A percentile compares a stretch with the other conserved stretches of the same genome.
Evolutionary conservation across 345 rosid genomes (phyloP).

Genomic region (Eucalyptus polyanthemos): DNA sequence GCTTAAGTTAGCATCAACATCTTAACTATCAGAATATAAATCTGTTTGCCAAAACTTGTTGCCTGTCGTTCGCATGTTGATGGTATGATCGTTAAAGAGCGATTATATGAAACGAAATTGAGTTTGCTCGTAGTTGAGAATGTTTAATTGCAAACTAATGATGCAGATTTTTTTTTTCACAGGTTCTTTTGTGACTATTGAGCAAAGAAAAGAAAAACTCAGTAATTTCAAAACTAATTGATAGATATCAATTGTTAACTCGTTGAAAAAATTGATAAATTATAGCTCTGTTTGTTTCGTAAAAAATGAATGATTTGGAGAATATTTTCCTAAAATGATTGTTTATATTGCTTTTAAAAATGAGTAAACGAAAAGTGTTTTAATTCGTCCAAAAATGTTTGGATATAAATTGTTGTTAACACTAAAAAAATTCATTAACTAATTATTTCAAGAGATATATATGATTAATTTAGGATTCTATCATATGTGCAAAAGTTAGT

Average conservation of each 20-base stretch:
- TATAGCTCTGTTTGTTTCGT: no score
- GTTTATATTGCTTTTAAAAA: no score
- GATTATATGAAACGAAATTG: background rate
- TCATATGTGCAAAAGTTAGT: no score
- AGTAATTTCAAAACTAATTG: background rate
- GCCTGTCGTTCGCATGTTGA: background rate
- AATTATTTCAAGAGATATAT: no score
- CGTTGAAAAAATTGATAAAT: background rate
- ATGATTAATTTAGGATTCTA: no score
- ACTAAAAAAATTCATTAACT: no score
- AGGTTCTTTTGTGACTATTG: background rate
- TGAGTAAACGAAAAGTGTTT: no score
- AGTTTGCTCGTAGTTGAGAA: background rate
- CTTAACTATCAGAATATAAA: background rate
- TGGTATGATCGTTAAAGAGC: background rate
- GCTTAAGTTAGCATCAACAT: background rate
- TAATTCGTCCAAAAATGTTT: no score
- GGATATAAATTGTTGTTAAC: no score
- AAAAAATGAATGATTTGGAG: no score
- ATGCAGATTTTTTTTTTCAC: background rate
- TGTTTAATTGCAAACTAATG: background rate
- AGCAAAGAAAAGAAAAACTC: background rate
- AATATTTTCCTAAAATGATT: no score
- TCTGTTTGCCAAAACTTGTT: background rate
- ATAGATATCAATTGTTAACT: background rate